phyloP scores from a whole-genome alignment of 2,329 filamentous ascomycete genomes.

The Nothomitra cinnamomea region DNA sequence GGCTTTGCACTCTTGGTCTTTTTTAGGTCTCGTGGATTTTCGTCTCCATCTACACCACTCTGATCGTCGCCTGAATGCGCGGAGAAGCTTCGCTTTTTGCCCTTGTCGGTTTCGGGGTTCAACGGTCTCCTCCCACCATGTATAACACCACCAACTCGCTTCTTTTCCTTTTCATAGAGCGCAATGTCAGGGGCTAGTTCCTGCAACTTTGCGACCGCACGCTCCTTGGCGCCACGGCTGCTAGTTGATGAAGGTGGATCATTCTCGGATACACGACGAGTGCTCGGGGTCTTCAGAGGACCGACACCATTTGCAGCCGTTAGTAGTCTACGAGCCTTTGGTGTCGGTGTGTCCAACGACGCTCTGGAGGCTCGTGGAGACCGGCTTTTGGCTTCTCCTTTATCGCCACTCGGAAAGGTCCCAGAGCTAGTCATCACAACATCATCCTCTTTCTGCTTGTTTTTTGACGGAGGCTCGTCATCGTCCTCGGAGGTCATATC shows the following conservation, averaged over 20 bases:
- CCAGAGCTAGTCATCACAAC: neutral
- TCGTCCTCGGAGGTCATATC: conserved; percentile 8
- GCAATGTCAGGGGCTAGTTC: conserved; percentile 69
- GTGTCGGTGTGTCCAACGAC: neutral
- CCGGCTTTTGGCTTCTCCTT: neutral
- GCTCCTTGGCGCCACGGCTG: conserved; percentile 75
- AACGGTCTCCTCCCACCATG: conserved; percentile 34
- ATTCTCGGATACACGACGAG: conserved; percentile 43
- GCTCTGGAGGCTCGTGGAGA: neutral
- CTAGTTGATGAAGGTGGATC: conserved; percentile 60
- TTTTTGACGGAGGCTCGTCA: neutral
- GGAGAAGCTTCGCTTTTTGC: conserved; percentile 43
- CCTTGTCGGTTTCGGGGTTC: conserved; percentile 28
- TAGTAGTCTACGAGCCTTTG: neutral
- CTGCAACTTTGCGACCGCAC: conserved; percentile 62
- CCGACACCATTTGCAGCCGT: neutral
- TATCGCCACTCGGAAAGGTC: neutral
- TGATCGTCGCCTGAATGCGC: conserved; percentile 39
- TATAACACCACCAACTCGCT: conserved; percentile 52
- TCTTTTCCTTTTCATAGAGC: conserved; percentile 85
- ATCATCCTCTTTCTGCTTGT: neutral
- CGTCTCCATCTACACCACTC: conserved; percentile 26
- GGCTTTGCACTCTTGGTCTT: conserved; percentile 44
- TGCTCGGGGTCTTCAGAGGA: conserved; percentile 21
- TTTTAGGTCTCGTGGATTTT: conserved; percentile 40